Conservation (phyloP, 208 protist species). For the Leishmania gerbilli region DNA sequence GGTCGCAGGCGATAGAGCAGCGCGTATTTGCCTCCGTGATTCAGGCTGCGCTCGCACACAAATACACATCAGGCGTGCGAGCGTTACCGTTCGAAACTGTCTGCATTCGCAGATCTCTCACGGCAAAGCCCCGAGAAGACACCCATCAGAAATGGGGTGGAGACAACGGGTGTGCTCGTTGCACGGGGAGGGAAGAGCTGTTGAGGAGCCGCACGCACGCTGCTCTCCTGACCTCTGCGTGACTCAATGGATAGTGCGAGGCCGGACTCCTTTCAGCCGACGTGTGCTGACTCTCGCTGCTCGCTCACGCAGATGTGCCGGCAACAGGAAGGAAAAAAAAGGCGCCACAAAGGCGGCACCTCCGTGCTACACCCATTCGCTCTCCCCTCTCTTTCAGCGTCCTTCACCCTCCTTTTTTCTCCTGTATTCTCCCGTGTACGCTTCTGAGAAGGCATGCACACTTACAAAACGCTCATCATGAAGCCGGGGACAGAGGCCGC, state of each 20-base stretch:
- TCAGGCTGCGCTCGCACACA: background rate
- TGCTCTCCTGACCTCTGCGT: background rate
- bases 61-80: background rate
- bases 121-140: background rate
- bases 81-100: background rate
- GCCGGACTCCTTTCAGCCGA: background rate
- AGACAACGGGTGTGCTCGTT: background rate
- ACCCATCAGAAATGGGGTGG: background rate
- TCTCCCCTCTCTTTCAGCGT: background rate
- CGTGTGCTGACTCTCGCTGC: background rate
- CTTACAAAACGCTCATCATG: slow-evolving; percentile 58
- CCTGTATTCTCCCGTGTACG: background rate
- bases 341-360: background rate
- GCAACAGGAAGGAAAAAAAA: background rate
- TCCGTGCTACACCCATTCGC: background rate
- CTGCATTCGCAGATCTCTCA: background rate
- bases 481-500: slow-evolving; percentile 64
- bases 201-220: background rate
- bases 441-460: background rate
- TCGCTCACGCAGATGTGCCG: background rate
- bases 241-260: background rate
- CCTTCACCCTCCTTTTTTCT: background rate
- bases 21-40: background rate
- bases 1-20: background rate
- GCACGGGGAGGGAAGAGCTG: background rate